Conservation (phyloP, 805 yeast genomes). For the Myxozyma lipomycoides region DNA sequence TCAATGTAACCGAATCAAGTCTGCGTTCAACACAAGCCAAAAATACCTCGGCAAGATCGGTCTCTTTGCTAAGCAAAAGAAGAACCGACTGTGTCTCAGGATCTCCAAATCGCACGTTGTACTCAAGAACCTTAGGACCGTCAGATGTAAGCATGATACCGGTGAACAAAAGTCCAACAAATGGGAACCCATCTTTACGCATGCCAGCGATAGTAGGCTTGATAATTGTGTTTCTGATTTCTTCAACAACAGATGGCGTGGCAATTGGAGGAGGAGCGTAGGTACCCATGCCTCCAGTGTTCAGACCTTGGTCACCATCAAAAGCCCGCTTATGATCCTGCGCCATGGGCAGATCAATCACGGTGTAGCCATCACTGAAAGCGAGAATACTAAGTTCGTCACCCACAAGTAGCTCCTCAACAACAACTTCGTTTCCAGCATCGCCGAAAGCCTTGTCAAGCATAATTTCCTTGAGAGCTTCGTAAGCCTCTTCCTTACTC, state of each 20-base stretch:
- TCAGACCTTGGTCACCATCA: conserved; percentile 87
- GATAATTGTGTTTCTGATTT: conserved; percentile 70
- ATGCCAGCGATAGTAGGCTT: conserved; percentile 93
- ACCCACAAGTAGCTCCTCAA: conserved; percentile 94
- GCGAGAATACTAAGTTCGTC: conserved; percentile 93
- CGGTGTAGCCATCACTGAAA: conserved; percentile 88
- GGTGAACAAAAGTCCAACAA: conserved; percentile 92
- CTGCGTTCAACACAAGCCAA: conserved; percentile 92
- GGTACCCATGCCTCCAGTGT: conserved; percentile 99
- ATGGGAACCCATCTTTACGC: conserved; percentile 92
- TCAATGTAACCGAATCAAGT: conserved; percentile 71
- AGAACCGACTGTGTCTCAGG: conserved; percentile 98
- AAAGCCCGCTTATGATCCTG: conserved; percentile 97
- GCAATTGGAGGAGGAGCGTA: conserved; percentile 98
- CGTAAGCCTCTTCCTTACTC: conserved; percentile 75
- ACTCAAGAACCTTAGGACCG: conserved; percentile 94
- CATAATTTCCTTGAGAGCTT: conserved; percentile 85
- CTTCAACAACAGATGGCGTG: conserved; percentile 63
- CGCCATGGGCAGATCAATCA: conserved; percentile 88
- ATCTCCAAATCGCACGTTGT: conserved; percentile 97
- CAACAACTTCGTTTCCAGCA: conserved; percentile 93
- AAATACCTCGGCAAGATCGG: conserved; percentile 92
- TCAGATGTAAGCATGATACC: conserved; percentile 85
- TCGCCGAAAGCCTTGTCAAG: conserved; percentile 79
- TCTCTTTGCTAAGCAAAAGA: conserved; percentile 72